phyloP scores from a whole-genome alignment of 495 filamentous ascomycete species.

The Evernia prunastri region DNA sequence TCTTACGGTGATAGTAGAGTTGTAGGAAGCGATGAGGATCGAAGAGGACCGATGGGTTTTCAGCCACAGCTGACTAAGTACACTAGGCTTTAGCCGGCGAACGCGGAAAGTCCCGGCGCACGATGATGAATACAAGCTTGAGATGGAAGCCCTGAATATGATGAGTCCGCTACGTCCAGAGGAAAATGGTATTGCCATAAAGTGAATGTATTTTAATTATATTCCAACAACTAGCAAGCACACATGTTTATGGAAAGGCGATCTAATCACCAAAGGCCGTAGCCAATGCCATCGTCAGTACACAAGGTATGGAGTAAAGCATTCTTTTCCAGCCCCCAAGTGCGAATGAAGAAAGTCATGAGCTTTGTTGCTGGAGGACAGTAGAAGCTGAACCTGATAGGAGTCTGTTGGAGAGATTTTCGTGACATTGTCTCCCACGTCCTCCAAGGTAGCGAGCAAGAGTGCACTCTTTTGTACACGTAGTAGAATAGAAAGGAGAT shows the following conservation, averaged over 20 bases:
- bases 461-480: slow-evolving; percentile 1
- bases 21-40: background rate
- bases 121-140: background rate
- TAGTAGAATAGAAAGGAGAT: slow-evolving; percentile 11
- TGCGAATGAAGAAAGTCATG: slow-evolving; percentile 10
- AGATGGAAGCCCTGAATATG: no score
- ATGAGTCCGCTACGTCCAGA: no score
- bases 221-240: slow-evolving; percentile 7
- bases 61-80: background rate
- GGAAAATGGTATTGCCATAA: background rate
- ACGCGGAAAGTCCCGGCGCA: background rate
- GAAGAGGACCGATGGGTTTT: background rate
- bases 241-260: slow-evolving; percentile 8
- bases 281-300: slow-evolving; percentile 16
- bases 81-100: background rate
- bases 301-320: slow-evolving; percentile 9
- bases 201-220: slow-evolving; percentile 9
- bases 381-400: background rate
- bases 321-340: slow-evolving; percentile 3
- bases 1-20: slow-evolving; percentile 31
- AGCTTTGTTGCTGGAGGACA: slow-evolving; percentile 4
- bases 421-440: slow-evolving; percentile 6
- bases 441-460: slow-evolving; percentile 13
- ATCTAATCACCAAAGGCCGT: slow-evolving; percentile 13
- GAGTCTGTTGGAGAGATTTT: background rate